phyloP scores from a whole-genome alignment of 2,329 filamentous ascomycete species.

The Phyllosticta citrichinensis region DNA sequence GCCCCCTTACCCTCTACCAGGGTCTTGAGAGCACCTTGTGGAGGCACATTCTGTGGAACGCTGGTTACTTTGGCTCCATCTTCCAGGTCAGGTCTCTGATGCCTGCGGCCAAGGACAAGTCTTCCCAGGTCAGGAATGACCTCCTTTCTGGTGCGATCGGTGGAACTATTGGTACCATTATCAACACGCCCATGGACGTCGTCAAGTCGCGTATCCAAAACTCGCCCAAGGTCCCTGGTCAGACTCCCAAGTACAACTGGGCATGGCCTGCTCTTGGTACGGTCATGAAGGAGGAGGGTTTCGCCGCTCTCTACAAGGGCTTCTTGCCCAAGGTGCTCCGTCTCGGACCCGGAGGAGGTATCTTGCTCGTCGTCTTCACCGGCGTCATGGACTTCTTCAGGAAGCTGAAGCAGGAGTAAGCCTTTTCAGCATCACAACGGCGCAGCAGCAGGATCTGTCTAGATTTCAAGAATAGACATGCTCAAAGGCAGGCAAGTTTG shows the following conservation, averaged over 20 bases:
- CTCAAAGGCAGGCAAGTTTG: neutral
- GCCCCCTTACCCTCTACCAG: conserved; percentile 83
- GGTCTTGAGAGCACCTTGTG: conserved; percentile 94
- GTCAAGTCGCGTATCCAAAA: conserved; percentile 99
- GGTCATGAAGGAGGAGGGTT: conserved; percentile 88
- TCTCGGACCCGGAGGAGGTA: conserved; percentile 60
- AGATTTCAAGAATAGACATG: neutral
- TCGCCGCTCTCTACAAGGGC: conserved; percentile 88
- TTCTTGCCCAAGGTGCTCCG: conserved; percentile 91
- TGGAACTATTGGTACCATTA: conserved; percentile 78
- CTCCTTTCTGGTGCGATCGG: conserved; percentile 77
- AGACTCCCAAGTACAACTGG: conserved; percentile 95
- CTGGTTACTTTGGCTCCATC: conserved; percentile 96
- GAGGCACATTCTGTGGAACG: conserved; percentile 91
- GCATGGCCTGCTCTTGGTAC: conserved; percentile 79
- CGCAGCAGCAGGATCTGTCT: neutral
- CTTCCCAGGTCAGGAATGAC: conserved; percentile 74
- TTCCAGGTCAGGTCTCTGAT: conserved; percentile 87
- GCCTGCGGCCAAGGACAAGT: conserved; percentile 72
- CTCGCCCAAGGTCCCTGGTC: conserved; percentile 70
- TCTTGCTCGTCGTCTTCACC: conserved; percentile 79
- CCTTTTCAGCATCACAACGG: neutral
- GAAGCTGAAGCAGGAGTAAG: conserved; percentile 42
- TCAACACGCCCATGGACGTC: conserved; percentile 95
- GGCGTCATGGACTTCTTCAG: conserved; percentile 89